phyloP scores from a whole-genome alignment of 1,284 basidiomycete species.

The Melampsora americana region DNA sequence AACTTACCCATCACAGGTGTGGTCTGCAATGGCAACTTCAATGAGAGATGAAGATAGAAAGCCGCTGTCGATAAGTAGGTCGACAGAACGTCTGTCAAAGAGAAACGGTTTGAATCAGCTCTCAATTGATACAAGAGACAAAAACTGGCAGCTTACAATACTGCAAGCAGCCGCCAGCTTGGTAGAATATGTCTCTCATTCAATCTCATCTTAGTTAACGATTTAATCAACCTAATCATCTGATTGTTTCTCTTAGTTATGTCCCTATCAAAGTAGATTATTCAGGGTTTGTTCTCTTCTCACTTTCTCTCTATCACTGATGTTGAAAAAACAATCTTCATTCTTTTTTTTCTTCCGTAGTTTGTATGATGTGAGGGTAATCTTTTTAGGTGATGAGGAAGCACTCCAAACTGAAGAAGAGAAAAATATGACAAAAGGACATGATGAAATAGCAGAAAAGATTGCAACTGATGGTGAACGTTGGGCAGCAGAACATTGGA shows the following conservation, averaged over 20 bases:
- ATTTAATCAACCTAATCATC: neutral
- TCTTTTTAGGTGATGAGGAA: conserved; percentile 33
- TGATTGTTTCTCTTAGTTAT: conserved; percentile 15
- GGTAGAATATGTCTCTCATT: conserved; percentile 5
- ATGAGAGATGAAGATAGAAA: conserved; percentile 38
- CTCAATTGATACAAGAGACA: neutral
- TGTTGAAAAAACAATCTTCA: too few relatives aligned
- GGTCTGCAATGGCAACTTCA: conserved; percentile 8
- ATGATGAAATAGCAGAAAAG: conserved; percentile 41
- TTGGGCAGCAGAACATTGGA: conserved; percentile 43
- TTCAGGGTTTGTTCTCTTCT: conserved; percentile 36
- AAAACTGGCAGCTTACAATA: conserved; percentile 16
- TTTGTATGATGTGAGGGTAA: conserved; percentile 37
- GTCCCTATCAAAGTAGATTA: conserved; percentile 43
- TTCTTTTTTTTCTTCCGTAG: neutral
- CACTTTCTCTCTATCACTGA: too few relatives aligned
- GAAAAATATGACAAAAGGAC: neutral
- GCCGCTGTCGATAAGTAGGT: conserved; percentile 35
- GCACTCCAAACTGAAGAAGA: neutral
- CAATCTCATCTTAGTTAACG: too few relatives aligned
- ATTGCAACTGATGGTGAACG: conserved; percentile 36
- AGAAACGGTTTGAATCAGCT: neutral
- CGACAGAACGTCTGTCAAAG: conserved; percentile 21
- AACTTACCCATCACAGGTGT: conserved; percentile 25
- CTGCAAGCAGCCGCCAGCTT: conserved; percentile 18